A percentile compares a stretch with the other conserved stretches of the same genome.
Conservation (phyloP, 176 grass and related monocot species). For the Oryza nivara region DNA sequence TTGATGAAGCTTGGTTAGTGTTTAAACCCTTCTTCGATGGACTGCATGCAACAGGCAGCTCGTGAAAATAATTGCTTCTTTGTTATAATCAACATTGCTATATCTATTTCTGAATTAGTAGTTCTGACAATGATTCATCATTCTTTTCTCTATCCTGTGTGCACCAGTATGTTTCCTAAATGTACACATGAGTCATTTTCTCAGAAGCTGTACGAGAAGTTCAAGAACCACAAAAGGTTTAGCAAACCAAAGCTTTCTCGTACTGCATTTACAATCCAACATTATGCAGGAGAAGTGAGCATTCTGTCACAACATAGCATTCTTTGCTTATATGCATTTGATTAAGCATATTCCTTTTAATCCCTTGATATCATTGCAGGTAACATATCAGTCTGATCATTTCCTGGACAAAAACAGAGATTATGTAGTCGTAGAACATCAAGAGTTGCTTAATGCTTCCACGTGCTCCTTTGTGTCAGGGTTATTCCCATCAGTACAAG, state of each 20-base stretch:
- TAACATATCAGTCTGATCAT: conserved; percentile 79
- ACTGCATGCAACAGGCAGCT: conserved; percentile 18
- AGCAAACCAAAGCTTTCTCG: conserved; percentile 89
- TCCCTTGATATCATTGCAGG: conserved; percentile 53
- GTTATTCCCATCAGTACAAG: conserved; percentile 69
- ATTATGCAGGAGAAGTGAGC: conserved; percentile 91
- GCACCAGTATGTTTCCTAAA: conserved; percentile 82
- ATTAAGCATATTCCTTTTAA: conserved; percentile 34
- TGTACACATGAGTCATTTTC: conserved; percentile 86
- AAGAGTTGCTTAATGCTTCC: conserved; percentile 85
- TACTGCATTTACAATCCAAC: conserved; percentile 80
- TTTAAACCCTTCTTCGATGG: conserved; percentile 33
- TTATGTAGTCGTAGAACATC: conserved; percentile 87
- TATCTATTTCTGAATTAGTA: conserved; percentile 28
- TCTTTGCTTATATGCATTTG: conserved; percentile 26
- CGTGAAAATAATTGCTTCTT: conserved; percentile 32
- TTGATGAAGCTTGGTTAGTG: conserved; percentile 92
- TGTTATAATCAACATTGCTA: conserved; percentile 30
- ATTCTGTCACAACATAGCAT: conserved; percentile 31
- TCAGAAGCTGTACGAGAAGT: conserved; percentile 71
- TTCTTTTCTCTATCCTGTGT: conserved; percentile 35
- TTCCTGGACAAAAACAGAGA: conserved; percentile 97
- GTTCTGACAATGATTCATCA: conserved; percentile 19
- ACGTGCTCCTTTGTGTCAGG: conserved; percentile 75
- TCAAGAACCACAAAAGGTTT: conserved; percentile 89